Percentiles rank a stretch among this genome's conserved stretches.
phyloP scores from a whole-genome alignment of 164 flowering plant genomes.

The Tetracentron sinense region DNA sequence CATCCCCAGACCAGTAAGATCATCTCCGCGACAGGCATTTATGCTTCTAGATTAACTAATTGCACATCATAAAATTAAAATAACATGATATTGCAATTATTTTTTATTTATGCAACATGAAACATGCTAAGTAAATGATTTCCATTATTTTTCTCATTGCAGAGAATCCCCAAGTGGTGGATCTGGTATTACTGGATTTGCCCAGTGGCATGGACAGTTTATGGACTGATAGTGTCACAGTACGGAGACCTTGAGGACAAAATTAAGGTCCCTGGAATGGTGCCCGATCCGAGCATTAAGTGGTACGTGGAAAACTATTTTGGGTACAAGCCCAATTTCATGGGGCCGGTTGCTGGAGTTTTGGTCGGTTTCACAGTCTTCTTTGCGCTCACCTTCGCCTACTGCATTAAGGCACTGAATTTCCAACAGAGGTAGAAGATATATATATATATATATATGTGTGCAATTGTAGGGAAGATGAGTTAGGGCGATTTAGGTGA shows the following conservation, averaged over 20 bases:
- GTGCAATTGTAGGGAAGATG: neutral
- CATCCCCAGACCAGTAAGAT: conserved; percentile 72
- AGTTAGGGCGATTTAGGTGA: neutral
- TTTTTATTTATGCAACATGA: too few species aligned
- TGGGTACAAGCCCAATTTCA: conserved; percentile 60
- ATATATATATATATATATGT: neutral
- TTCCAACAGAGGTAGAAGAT: conserved; percentile 66
- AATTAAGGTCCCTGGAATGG: conserved; percentile 41
- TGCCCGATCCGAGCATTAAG: conserved; percentile 35
- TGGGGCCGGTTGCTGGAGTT: conserved; percentile 74
- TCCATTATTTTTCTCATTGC: conserved; percentile 20
- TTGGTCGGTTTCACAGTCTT: conserved; percentile 64
- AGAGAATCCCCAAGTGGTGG: conserved; percentile 91
- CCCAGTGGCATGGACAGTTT: conserved; percentile 90
- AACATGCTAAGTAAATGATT: too few species aligned
- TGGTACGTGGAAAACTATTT: conserved; percentile 45
- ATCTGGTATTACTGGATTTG: conserved; percentile 88
- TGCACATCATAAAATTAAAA: neutral
- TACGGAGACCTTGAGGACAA: conserved; percentile 50
- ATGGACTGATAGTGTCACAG: conserved; percentile 72
- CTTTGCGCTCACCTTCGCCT: conserved; percentile 71
- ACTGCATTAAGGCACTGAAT: conserved; percentile 62
- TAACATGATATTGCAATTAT: neutral
- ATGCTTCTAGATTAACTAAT: neutral
- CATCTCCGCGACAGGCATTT: neutral